These are phyloP conservation scores for Hermanozyma aechmeae DNA, from an alignment of 805 yeast genomes.

Conservation along the genomic window DNA sequence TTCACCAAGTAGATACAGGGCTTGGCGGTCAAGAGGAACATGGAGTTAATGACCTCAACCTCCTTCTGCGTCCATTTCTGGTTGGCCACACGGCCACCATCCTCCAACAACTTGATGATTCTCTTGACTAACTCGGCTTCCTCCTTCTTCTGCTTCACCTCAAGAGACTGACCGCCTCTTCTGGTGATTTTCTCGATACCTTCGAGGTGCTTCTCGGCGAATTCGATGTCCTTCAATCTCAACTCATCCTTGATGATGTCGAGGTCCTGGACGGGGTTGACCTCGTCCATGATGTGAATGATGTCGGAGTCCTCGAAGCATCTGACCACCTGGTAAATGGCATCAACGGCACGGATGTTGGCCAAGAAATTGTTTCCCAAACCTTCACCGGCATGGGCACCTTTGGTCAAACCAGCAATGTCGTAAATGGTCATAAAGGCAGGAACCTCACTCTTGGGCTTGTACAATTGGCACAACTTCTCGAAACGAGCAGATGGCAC, in stretches of 20 bases:
- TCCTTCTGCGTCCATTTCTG: constrained; percentile 84
- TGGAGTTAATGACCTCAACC: constrained; percentile 79
- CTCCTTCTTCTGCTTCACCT: constrained; percentile 81
- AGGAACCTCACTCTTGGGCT: constrained; percentile 30
- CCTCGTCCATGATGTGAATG: constrained; percentile 64
- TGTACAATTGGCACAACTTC: constrained; percentile 32
- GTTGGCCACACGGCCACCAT: constrained; percentile 82
- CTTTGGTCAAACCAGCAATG: constrained; percentile 47
- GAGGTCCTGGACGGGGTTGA: constrained; percentile 85
- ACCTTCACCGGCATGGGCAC: constrained; percentile 53
- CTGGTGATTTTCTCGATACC: constrained; percentile 69
- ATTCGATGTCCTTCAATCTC: constrained; percentile 94
- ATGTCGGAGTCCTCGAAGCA: constrained; percentile 83
- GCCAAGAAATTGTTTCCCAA: constrained; percentile 66
- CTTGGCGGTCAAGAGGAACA: constrained; percentile 88
- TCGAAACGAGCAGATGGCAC: constrained; percentile 15
- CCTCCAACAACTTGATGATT: constrained; percentile 67
- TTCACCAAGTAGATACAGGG: constrained; percentile 90
- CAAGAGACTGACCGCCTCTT: constrained; percentile 85
- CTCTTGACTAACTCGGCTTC: constrained; percentile 67
- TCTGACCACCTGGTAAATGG: constrained; percentile 60
- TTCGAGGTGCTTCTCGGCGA: constrained; percentile 74
- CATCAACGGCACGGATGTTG: constrained; percentile 64
- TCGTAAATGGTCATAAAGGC: constrained; percentile 14
- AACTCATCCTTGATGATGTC: constrained; percentile 87